These are phyloP conservation scores for Coccomyxa sp. DNA, from an alignment of 139 green algal species.

Conservation along the genomic window DNA sequence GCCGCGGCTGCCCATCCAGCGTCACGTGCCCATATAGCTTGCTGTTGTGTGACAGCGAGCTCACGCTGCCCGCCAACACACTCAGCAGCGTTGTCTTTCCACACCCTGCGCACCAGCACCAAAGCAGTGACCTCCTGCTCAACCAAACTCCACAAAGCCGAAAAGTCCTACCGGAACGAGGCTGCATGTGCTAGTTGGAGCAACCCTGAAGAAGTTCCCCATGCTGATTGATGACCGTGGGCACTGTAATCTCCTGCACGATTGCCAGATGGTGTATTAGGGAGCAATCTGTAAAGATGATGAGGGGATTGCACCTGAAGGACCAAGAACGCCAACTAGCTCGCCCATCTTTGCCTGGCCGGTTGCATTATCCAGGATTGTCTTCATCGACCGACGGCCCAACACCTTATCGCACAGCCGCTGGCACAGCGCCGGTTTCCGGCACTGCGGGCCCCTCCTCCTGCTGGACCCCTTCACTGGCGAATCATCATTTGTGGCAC, in stretches of 20 bases:
- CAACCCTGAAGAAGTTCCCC: too few species aligned
- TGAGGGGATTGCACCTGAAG: conserved; percentile 18
- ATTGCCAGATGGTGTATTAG: too few species aligned
- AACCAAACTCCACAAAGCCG: background rate
- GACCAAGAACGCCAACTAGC: conserved; percentile 33
- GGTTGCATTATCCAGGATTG: conserved; percentile 12
- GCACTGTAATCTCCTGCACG: too few species aligned
- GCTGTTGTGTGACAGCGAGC: conserved; percentile 2
- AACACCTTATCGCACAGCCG: background rate
- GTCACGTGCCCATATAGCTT: conserved; percentile 11
- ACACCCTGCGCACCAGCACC: conserved; percentile 31
- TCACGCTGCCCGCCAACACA: conserved; percentile 34
- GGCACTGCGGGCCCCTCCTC: background rate
- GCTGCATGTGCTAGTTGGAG: too few species aligned
- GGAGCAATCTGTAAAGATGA: too few species aligned
- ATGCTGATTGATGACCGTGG: too few species aligned
- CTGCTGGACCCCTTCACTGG: too few species aligned
- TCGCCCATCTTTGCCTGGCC: conserved; percentile 17
- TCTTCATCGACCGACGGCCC: background rate
- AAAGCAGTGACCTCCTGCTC: background rate
- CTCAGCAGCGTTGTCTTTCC: conserved; percentile 75
- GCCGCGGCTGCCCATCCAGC: conserved; percentile 11
- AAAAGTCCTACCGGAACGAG: too few species aligned
- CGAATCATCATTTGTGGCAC: too few species aligned
- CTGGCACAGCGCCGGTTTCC: background rate